Conservation (phyloP, 2,329 filamentous ascomycete genomes). For the Hypocrella siamensis region DNA sequence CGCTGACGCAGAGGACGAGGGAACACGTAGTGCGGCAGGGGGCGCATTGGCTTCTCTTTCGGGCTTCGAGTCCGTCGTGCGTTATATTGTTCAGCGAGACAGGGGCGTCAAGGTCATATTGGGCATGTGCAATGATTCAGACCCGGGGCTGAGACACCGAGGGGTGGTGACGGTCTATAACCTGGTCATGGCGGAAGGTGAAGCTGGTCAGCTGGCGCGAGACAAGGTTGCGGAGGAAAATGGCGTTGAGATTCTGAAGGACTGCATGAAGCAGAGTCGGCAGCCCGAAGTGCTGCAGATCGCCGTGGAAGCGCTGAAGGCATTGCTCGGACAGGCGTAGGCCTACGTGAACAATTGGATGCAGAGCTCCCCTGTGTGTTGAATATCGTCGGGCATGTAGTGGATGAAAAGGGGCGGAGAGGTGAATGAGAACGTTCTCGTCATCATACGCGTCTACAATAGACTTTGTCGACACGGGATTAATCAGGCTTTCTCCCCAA, state of each 20-base stretch:
- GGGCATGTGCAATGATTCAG: conserved; percentile 60
- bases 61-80: conserved; percentile 58
- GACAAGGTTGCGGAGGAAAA: conserved; percentile 44
- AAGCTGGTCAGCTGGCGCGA: conserved; percentile 44
- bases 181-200: conserved; percentile 50
- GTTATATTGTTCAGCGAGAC: conserved; percentile 52
- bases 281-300: conserved; percentile 55
- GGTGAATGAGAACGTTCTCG: no score
- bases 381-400: no score
- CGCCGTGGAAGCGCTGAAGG: conserved; percentile 58
- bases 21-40: conserved; percentile 69
- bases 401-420: no score
- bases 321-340: conserved; percentile 31
- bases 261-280: conserved; percentile 51
- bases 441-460: no score
- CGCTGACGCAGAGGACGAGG: conserved; percentile 68
- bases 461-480: no score
- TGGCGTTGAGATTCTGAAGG: conserved; percentile 53
- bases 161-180: conserved; percentile 66
- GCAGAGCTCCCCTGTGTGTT: no score
- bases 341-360: not conserved
- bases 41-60: conserved; percentile 79
- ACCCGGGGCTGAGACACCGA: conserved; percentile 51
- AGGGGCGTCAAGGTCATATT: conserved; percentile 66
- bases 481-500: no score